Evolutionary conservation across 768 basidiomycete species (phyloP).

Genomic region (Boletus coccyginus): DNA sequence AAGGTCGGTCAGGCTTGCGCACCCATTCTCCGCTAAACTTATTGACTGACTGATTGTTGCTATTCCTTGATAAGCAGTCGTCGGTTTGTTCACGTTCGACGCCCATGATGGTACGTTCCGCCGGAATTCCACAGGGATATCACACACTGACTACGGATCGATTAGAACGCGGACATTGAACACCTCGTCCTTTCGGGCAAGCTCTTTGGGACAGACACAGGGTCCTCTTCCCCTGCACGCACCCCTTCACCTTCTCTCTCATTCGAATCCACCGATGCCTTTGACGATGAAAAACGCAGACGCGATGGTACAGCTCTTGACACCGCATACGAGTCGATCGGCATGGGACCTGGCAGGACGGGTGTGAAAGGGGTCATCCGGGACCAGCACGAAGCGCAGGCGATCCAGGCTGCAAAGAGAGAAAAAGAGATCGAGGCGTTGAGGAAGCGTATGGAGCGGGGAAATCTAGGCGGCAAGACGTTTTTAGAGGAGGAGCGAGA

Average conservation of each 20-base stretch:
- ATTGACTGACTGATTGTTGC: no score
- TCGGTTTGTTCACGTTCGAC: neutral
- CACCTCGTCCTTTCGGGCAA: constrained; percentile 75
- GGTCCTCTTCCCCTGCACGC: constrained; percentile 62
- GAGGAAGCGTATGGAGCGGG: constrained; percentile 60
- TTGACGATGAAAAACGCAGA: constrained; percentile 49
- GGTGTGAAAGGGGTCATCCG: constrained; percentile 89
- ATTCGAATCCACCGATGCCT: constrained; percentile 21
- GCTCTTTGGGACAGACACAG: constrained; percentile 55
- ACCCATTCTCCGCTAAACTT: no score
- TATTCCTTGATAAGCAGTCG: constrained; percentile 17
- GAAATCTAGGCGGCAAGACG: constrained; percentile 63
- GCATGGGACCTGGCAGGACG: constrained; percentile 83
- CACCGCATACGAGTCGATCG: constrained; percentile 54
- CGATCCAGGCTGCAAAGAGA: constrained; percentile 50
- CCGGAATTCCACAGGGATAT: neutral
- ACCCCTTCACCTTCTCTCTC: constrained; percentile 51
- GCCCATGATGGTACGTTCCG: constrained; percentile 14
- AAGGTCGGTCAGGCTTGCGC: no score
- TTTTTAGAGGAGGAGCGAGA: constrained; percentile 76
- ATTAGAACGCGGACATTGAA: constrained; percentile 53
- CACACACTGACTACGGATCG: constrained; percentile 1
- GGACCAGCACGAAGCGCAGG: constrained; percentile 69
- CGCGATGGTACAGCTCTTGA: constrained; percentile 38
- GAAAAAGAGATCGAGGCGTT: constrained; percentile 51